Conservation (phyloP, 495 filamentous ascomycete genomes). For the Parathielavia hyrcaniae region DNA sequence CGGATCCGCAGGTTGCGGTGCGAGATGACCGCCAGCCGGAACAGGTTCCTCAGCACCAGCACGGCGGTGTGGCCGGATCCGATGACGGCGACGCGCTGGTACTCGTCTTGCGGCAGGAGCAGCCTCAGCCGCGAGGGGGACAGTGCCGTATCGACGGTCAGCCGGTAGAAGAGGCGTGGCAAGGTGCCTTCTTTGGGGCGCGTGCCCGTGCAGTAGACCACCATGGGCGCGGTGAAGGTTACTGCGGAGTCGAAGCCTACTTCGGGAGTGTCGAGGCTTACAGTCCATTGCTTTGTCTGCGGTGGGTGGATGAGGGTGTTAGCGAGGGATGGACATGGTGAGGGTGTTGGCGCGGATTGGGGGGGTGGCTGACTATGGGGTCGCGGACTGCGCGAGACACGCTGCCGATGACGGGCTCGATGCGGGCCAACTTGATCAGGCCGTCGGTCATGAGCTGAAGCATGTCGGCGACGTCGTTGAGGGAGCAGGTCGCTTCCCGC, state of each 20-base stretch:
- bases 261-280: constrained; percentile 1
- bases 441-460: constrained; percentile 54
- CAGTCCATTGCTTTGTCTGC: constrained; percentile 12
- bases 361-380: not conserved
- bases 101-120: not conserved
- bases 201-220: constrained; percentile 26
- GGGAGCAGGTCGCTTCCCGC: constrained; percentile 16
- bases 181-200: constrained; percentile 1
- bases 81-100: constrained; percentile 20
- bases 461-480: constrained; percentile 23
- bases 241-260: not conserved
- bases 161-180: not conserved
- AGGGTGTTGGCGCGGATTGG: not conserved
- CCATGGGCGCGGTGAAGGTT: constrained; percentile 10
- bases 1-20: constrained; percentile 37
- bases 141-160: constrained; percentile 19
- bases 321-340: not conserved
- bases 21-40: constrained; percentile 41
- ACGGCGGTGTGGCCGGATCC: constrained; percentile 33
- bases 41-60: constrained; percentile 38
- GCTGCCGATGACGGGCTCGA: constrained; percentile 9
- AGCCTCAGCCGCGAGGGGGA: constrained; percentile 1
- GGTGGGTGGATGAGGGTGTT: not conserved
- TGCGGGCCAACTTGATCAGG: constrained; percentile 26
- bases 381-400: not conserved